Evolutionary conservation across 257 asterid genomes (phyloP).

Genomic region (Solanum bulbocastanum): DNA sequence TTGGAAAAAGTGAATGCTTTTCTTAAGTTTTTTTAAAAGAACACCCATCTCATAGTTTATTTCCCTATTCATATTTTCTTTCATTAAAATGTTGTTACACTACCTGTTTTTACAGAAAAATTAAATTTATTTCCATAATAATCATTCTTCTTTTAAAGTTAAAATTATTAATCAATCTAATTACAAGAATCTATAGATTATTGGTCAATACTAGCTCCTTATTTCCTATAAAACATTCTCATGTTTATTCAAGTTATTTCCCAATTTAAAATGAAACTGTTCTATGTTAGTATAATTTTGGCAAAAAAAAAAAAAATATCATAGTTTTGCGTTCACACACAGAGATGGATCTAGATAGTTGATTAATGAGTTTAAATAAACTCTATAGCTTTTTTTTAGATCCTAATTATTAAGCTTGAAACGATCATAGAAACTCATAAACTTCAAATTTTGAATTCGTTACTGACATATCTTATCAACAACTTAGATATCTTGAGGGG

Average conservation of each 20-base stretch:
- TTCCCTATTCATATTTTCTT: background rate
- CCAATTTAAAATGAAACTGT: background rate
- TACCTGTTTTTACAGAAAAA: background rate
- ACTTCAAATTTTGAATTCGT: background rate
- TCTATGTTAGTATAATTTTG: background rate
- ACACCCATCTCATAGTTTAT: background rate
- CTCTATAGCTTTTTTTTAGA: background rate
- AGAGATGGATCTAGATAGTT: background rate
- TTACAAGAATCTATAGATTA: background rate
- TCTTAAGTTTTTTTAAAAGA: background rate
- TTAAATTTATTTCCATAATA: background rate
- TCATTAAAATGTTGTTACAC: background rate
- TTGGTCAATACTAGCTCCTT: background rate
- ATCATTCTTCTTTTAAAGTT: background rate
- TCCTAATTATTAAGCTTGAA: background rate
- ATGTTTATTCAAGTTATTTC: background rate
- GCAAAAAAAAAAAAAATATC: too few relatives aligned
- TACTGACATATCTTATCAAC: background rate
- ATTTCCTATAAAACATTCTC: background rate
- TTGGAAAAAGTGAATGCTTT: background rate
- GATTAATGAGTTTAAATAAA: background rate
- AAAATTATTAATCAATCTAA: background rate
- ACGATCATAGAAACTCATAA: fast-evolving
- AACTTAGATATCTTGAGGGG: background rate
- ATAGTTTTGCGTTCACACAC: background rate